These are phyloP conservation scores for Nissolia schottii DNA, from an alignment of 306 rosid species.

Conservation along the genomic window DNA sequence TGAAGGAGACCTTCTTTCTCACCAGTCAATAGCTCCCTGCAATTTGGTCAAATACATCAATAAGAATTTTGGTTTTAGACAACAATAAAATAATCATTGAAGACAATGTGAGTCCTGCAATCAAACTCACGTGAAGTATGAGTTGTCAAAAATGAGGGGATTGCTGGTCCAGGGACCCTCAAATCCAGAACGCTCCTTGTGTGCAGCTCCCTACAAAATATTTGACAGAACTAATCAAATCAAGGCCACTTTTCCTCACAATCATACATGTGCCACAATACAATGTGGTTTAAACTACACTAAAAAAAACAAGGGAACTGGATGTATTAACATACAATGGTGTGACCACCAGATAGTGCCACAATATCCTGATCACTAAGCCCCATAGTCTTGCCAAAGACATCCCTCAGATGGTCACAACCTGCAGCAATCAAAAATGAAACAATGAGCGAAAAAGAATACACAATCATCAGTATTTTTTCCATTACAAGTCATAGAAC, in stretches of 20 bases:
- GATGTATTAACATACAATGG: slow-evolving; percentile 47
- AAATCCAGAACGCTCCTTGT: slow-evolving; percentile 99
- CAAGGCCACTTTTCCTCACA: neutral
- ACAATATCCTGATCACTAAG: slow-evolving; percentile 87
- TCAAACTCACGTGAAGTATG: slow-evolving; percentile 68
- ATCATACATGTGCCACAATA: neutral
- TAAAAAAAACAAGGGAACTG: neutral
- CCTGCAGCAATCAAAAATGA: slow-evolving; percentile 38
- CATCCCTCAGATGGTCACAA: slow-evolving; percentile 81
- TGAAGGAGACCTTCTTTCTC: slow-evolving; percentile 88
- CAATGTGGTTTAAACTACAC: neutral
- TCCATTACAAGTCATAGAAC: no score
- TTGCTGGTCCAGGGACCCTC: slow-evolving; percentile 96
- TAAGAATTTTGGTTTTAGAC: neutral
- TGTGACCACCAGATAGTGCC: slow-evolving; percentile 94
- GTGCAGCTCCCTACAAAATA: slow-evolving; percentile 63
- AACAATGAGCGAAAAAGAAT: neutral
- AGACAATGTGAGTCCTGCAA: no score
- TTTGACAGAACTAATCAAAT: neutral
- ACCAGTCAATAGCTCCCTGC: slow-evolving; percentile 69
- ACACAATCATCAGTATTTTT: no score
- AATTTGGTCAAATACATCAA: neutral
- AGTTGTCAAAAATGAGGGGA: slow-evolving; percentile 86
- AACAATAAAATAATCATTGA: neutral
- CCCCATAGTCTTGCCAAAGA: slow-evolving; percentile 77